Percentiles rank a stretch among this genome's conserved stretches.
Conservation (phyloP, 495 filamentous ascomycete genomes). For the Hypoxylon lienhwacheense region DNA sequence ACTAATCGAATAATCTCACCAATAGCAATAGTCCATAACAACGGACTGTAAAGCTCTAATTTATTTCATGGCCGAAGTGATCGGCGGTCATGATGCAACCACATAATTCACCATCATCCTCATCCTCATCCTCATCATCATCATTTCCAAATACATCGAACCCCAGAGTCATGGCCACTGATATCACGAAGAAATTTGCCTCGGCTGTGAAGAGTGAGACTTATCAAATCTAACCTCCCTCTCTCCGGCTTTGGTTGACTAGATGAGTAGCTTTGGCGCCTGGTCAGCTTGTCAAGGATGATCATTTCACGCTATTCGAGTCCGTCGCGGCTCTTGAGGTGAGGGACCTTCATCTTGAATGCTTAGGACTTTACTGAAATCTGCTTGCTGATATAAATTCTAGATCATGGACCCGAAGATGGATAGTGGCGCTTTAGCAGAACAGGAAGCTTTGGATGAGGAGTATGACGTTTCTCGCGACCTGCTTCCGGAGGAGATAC, state of each 20-base stretch:
- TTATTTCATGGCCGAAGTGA: neutral
- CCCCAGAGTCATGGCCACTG: slow-evolving; percentile 59
- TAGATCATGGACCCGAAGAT: slow-evolving; percentile 99
- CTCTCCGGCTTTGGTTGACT: slow-evolving; percentile 12
- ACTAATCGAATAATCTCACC: neutral
- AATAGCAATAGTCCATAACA: neutral
- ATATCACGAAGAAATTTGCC: slow-evolving; percentile 79
- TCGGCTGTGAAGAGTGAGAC: slow-evolving; percentile 65
- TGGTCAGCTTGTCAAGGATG: slow-evolving; percentile 92
- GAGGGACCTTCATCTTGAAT: slow-evolving; percentile 37
- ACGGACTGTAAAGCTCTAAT: neutral
- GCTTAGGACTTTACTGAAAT: neutral
- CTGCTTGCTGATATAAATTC: slow-evolving; percentile 3
- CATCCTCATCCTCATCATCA: slow-evolving; percentile 22
- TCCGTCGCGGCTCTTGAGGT: slow-evolving; percentile 94
- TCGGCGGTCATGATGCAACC: slow-evolving; percentile 27
- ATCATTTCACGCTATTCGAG: slow-evolving; percentile 88
- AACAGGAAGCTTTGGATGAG: slow-evolving; percentile 78
- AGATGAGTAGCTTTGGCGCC: slow-evolving; percentile 63
- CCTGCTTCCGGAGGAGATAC: slow-evolving; percentile 73
- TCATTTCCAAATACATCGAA: slow-evolving; percentile 44
- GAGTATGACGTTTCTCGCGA: slow-evolving; percentile 76
- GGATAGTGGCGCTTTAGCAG: slow-evolving; percentile 83
- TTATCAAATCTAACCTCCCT: neutral
- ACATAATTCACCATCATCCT: slow-evolving; percentile 21